A percentile compares a stretch with the other conserved stretches of the same genome.
phyloP scores from a whole-genome alignment of 805 yeast genomes.

The Nakazawaea peltata region DNA sequence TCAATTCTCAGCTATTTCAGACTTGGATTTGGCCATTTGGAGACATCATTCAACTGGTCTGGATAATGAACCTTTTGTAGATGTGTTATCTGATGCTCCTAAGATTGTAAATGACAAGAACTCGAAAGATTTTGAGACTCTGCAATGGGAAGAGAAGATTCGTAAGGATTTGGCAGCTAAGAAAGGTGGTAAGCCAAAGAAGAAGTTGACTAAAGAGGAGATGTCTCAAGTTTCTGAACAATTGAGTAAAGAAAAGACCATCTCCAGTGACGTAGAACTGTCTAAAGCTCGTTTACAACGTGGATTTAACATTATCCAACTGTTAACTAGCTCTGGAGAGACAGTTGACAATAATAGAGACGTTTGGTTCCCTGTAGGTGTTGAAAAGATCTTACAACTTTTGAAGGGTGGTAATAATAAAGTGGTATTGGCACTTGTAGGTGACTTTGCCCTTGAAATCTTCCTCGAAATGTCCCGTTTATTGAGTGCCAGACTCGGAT shows the following conservation, averaged over 20 bases:
- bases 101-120: slow-evolving; percentile 51
- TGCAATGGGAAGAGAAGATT: slow-evolving; percentile 83
- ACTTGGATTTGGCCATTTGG: not conserved
- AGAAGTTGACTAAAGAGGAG: slow-evolving; percentile 73
- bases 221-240: slow-evolving; percentile 55
- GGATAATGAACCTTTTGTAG: slow-evolving; percentile 39
- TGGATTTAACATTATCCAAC: not conserved
- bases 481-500: slow-evolving; percentile 37
- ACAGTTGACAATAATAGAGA: slow-evolving; percentile 56
- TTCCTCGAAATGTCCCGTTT: slow-evolving; percentile 49
- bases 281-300: not conserved
- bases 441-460: slow-evolving; percentile 35
- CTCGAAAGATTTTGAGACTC: slow-evolving; percentile 75
- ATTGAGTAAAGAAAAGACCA: slow-evolving; percentile 46
- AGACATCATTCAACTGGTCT: slow-evolving; percentile 14
- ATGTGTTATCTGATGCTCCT: slow-evolving; percentile 49
- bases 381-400: slow-evolving; percentile 18
- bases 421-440: slow-evolving; percentile 13
- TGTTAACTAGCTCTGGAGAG: slow-evolving; percentile 7
- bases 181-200: slow-evolving; percentile 25
- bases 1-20: not conserved
- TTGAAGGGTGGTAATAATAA: slow-evolving; percentile 23
- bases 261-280: not conserved
- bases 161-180: slow-evolving; percentile 65
- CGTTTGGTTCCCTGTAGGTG: slow-evolving; percentile 68